Evolutionary conservation across 805 yeast genomes (phyloP), one percentile per base, ranked within the genome.

Genomic region (Sugiyamaella valdiviana): DNA sequence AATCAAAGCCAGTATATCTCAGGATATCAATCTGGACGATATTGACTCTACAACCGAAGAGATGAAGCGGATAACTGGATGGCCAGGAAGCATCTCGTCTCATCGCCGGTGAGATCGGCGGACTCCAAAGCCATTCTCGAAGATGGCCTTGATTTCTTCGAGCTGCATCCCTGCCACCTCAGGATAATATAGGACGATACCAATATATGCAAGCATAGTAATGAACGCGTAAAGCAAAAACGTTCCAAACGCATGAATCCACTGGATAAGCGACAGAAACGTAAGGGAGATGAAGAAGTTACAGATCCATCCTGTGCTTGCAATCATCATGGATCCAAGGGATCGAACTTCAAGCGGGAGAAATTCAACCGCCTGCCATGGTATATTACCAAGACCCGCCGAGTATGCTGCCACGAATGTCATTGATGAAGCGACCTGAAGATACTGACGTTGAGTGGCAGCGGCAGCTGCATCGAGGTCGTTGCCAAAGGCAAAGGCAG

Each of bases 341-440:
- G 96, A 93, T 63, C 99, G 80, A 32, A 91, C 96, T 53, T 81
- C 78, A 72, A 90, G 93, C 21, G 97, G 95, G 70, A 93, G 87
- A 61, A 91, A 72, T 68, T 91, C 99, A 50, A 91, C 85, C 61
- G 95, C 97, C 64, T 91, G 96, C 99, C 99, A 91, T 49, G 98
- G 98, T 48, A 88, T 91, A 66, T 91, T 91, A 67, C 99, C 99
- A 57, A 90, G 84, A 56, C 97, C 98, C 55, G 87, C 71, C 41
- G 98, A 95, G 64, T 90, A 91, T 44, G 84, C 79, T 2, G 96
- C 96, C 39, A 91, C 96, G 63, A 74, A 93, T 36, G 79, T 64
- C 53, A 93, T 86, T 84, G 91, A 89, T 45, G 88, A 82, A 36
- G 87, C 74, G 54, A 93, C 83, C 49, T 91, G 79, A 15, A 90